These are phyloP conservation scores for Prunella vulgaris DNA, from an alignment of 257 asterid species.

Conservation along the genomic window DNA sequence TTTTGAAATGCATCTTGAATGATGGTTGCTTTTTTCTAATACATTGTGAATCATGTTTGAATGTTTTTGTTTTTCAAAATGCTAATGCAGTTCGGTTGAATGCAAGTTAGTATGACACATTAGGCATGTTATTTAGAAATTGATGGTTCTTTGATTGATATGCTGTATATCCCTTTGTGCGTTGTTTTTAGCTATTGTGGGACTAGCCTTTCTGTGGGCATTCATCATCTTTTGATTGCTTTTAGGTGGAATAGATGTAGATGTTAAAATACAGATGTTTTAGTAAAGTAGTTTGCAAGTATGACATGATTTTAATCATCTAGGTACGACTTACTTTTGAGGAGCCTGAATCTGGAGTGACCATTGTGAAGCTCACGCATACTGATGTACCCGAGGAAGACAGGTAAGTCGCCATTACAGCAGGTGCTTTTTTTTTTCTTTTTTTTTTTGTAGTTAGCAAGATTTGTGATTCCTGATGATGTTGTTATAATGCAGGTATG, in stretches of 20 bases:
- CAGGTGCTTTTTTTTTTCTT: too few species aligned
- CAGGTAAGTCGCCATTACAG: conserved; percentile 47
- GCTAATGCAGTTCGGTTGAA: neutral
- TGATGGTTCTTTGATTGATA: too few species aligned
- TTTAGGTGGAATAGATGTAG: too few species aligned
- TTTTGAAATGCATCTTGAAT: neutral
- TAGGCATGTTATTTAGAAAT: neutral
- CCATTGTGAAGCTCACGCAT: conserved; percentile 71
- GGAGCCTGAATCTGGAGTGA: conserved; percentile 84
- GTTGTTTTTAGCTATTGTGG: too few species aligned
- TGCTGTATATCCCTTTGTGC: too few species aligned
- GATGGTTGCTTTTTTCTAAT: neutral
- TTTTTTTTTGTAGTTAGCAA: neutral
- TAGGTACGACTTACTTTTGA: conserved; percentile 81
- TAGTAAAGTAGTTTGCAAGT: conserved; percentile 10
- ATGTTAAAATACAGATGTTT: neutral
- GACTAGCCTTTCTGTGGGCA: too few species aligned
- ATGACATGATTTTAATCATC: conserved; percentile 4
- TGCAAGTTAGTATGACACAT: neutral
- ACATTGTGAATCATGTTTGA: neutral
- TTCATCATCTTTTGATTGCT: too few species aligned
- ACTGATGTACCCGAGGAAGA: conserved; percentile 90
- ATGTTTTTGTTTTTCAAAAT: neutral
- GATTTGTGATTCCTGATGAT: neutral
- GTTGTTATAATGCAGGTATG: conserved; percentile 42